Evolutionary conservation across 352 stramenopile genomes (phyloP), one percentile per base, ranked within the genome.

Genomic region (Elongisporangium prolatum): DNA sequence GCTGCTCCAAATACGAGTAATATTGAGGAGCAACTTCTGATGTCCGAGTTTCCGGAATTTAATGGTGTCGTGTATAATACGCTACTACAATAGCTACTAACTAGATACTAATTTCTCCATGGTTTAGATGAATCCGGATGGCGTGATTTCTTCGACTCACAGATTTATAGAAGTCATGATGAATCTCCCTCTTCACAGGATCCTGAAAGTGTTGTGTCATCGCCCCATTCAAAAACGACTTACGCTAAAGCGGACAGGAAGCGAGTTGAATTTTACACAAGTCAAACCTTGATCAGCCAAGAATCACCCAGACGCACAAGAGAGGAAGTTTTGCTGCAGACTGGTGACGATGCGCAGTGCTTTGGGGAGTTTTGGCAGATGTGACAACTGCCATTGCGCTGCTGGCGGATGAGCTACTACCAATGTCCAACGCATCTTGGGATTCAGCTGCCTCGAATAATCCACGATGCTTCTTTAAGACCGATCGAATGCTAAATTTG

Each of bases 81-180:
- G 21, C 4, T 16, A 44, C 59, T 2, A 38, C 4, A 21, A 17
- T 20, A 34, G 34, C 18, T 13, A 3, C 17, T 44, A n/a, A 59
- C 40, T 48, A 64, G 21, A 72, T 57, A 17, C 10, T 44, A 11
- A 17, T 61, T 20, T 38, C 25, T 40, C 2, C 49, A 5, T 53
- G 34, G 24, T 66, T 16, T 57, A 82, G 73, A 82, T 51, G 73
- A 79, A 58, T 50, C 56, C 22, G 73, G 70, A 6, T 82, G 73
- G 73, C 67, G 70, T 6, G 59, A 79, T 24, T 82, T 82, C 59
- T 82, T 82, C 50, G 73, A 82, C 44, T 72, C 70, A 4, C 59
- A 79, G 21, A 82, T 82, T 54, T 82, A 82, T 52, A 59, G 61
- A 44, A 44, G 34, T 17, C 34, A 44, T 44, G 34, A 44, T 44